A percentile compares a stretch with the other conserved stretches of the same genome.
phyloP scores from a whole-genome alignment of 441 rosid species.

The Sinapis alba region DNA sequence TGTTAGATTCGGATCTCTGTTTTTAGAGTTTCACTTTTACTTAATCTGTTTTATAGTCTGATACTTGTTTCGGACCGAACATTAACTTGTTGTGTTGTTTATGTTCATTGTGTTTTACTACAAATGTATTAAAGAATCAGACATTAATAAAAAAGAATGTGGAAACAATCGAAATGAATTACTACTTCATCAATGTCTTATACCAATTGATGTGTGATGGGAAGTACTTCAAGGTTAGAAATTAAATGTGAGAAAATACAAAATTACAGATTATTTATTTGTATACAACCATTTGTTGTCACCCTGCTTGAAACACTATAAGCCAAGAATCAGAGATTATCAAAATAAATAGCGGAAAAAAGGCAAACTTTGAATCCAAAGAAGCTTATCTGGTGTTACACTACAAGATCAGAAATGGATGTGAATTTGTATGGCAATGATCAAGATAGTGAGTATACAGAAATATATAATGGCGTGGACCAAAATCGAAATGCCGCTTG shows the following conservation, averaged over 20 bases:
- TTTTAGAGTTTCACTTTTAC: slow-evolving; percentile 10
- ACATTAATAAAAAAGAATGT: neutral
- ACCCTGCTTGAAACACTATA: slow-evolving; percentile 19
- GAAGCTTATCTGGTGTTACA: slow-evolving; percentile 15
- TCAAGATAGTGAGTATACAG: slow-evolving; percentile 76
- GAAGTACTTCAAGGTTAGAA: neutral
- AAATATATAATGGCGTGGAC: slow-evolving; percentile 82
- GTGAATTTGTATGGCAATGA: slow-evolving; percentile 80
- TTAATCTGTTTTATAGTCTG: neutral
- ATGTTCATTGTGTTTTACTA: neutral
- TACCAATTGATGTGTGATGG: neutral
- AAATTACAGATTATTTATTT: slow-evolving; percentile 21
- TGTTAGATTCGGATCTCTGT: slow-evolving; percentile 18
- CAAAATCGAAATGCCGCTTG: slow-evolving; percentile 87
- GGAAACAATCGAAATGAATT: neutral
- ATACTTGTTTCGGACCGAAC: neutral
- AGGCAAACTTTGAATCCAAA: slow-evolving; percentile 15
- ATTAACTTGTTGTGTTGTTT: slow-evolving; percentile 5
- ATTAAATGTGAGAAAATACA: slow-evolving; percentile 6
- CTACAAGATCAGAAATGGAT: slow-evolving; percentile 45
- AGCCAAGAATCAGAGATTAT: slow-evolving; percentile 32
- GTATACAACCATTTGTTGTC: slow-evolving; percentile 8
- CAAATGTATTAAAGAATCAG: slow-evolving; percentile 4
- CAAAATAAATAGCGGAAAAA: neutral
- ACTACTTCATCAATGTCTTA: neutral